Base-by-base conservation (phyloP, 768 basidiomycete genomes). In the Pholiota microspora region DNA sequence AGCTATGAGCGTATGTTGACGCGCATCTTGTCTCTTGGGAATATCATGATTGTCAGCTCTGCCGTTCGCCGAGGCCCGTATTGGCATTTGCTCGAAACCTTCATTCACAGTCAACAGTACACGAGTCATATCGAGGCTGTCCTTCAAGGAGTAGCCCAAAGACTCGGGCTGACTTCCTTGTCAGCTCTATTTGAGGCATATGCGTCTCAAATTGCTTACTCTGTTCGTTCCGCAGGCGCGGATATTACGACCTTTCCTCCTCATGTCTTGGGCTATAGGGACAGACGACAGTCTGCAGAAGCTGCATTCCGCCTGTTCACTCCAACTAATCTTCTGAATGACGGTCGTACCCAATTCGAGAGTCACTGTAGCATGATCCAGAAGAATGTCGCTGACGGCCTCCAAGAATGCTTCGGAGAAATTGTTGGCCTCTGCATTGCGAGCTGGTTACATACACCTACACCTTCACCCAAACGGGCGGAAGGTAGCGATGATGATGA, bases 41-140 rank as follows among this genome's bases (percentile, higher is more conserved):
- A 92, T 69, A 81, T 87, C 58, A 86, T 92, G 79, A 79, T 97
- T 35, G 79, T 84, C 15, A 89, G 86, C 63, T 87, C 92, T 0
- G 79, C 81, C 1, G 80, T 88, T 18, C 80, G 95, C 24, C 83
- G 92, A 13, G 89, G 85, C 3, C 81, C 93, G 1, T 94, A 96
- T 64, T 94, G 89, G 85, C 88, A 96, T 68, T 66, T 98, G 46
- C 73, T 98, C 55, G 93, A 95, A 67, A 80, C 82, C 5, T 81
- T 81, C 68, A 61, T 74, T 58, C 69, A 77, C 57, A 64, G 64
- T 53, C 66, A 65, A 55, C 62, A 49, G 49, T 80, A 79, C 57
- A 62, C 69, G 16, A 61, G 57, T 8, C 78, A 81, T 60, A 73
- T 72, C 40, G 70, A 76, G 69, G 73, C 77, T 7, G 74, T 89